phyloP scores from a whole-genome alignment of 192 early-diverging fungal species.

The Tieghemiomyces parasiticus region DNA sequence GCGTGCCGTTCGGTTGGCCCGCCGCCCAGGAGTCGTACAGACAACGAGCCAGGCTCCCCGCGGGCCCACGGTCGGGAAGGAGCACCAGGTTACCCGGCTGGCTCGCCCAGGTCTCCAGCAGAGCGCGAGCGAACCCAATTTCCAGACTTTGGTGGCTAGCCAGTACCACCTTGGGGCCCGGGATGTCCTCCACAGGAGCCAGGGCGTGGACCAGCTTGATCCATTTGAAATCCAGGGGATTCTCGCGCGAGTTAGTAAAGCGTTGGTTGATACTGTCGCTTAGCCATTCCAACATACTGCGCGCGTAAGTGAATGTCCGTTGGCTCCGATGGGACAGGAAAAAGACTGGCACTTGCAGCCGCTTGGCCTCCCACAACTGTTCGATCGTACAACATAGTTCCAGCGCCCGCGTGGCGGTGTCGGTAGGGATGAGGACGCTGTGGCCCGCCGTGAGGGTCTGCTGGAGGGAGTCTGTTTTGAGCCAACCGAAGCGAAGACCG shows the following conservation, averaged over 20 bases:
- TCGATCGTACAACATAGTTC: slow-evolving; percentile 85
- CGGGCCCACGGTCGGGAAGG: background rate
- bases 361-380: slow-evolving; percentile 57
- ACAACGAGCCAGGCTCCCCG: background rate
- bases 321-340: slow-evolving; percentile 63
- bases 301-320: slow-evolving; percentile 67
- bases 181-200: slow-evolving; percentile 47
- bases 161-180: slow-evolving; percentile 70
- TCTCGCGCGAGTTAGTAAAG: slow-evolving; percentile 54
- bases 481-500: too few relatives aligned
- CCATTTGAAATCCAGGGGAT: slow-evolving; percentile 84
- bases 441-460: slow-evolving; percentile 45
- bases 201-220: slow-evolving; percentile 49
- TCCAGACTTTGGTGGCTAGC: slow-evolving; percentile 68
- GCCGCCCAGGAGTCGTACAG: slow-evolving; percentile 4
- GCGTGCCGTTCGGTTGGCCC: background rate
- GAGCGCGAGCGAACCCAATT: slow-evolving; percentile 61
- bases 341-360: slow-evolving; percentile 50
- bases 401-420: slow-evolving; percentile 75
- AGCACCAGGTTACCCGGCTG: slow-evolving; percentile 3
- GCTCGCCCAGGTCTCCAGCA: slow-evolving; percentile 60
- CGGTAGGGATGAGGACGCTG: slow-evolving; percentile 79
- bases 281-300: slow-evolving; percentile 95
- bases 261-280: slow-evolving; percentile 55
- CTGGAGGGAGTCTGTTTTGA: slow-evolving; percentile 50